Base-by-base conservation (phyloP, 805 yeast genomes). In the Scheffersomyces amazonensis region DNA sequence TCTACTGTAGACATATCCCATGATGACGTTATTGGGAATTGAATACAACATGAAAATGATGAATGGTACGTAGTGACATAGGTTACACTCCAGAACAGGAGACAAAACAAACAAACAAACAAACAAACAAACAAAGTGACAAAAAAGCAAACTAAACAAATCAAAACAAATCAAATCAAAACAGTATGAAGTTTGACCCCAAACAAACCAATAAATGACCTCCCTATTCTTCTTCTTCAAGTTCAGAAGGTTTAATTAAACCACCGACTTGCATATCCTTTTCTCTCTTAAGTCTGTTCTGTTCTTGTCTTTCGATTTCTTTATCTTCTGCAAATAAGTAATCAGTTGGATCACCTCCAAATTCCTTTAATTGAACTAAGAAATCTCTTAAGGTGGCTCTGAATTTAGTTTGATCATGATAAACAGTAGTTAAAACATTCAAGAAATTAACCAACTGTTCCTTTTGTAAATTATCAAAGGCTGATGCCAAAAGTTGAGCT, bases 271-370 rank as follows among this genome's bases (percentile, higher is more conserved):
- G 80, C 49, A 84, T 71, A 36, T 95, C 96, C 52, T 77, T 80
- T 62, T 87, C 91, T 55, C 82, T 83, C 51, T 87, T 91, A 43
- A 74, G 58, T 57, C 74, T 77, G 47, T 72, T 75, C 58, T 80
- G 82, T 60, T 87, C 96, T 45, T 71, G 62, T 42, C 79, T 61
- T 59, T 87, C 95, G 35, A 71, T 70, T 61, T 88, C 96, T 57
- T 81, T 85, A 57, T 91, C 99, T 56, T 93, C 98, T 9, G 95
- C 95, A 64, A 83, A 91, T 59, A 91, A 71, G 60, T 93, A 93
- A 60, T 90, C 97, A 16, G 96, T 88, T 40, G 95, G 81, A 60
- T 87, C 96, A 21, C 98, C 98, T 43, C 98, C 99, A 56, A 77
- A 80, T 65, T 91, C 96, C 66, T 89, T 90, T 62, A 91, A 87